Percentiles rank a stretch among this genome's conserved stretches.
Evolutionary conservation across 2,329 filamentous ascomycete genomes (phyloP).

Genomic region (Fusarium floridanum): DNA sequence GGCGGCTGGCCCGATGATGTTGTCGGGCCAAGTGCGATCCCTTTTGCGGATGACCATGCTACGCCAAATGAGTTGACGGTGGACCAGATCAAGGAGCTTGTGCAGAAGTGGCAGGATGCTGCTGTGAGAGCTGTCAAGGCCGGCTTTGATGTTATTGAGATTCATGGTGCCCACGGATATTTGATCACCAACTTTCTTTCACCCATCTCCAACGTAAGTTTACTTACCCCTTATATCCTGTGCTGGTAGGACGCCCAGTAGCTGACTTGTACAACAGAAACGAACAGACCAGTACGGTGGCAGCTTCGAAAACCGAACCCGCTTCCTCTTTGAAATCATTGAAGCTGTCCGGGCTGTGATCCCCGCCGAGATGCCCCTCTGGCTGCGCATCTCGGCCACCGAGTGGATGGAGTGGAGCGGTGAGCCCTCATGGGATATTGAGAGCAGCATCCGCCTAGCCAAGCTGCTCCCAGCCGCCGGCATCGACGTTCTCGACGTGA

Average conservation of each 20-base stretch:
- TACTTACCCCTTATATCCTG: not conserved
- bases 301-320: constrained; percentile 73
- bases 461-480: constrained; percentile 76
- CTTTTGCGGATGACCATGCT: constrained; percentile 73
- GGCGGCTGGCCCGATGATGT: constrained; percentile 71
- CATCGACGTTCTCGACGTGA: constrained; percentile 87
- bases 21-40: constrained; percentile 63
- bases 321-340: constrained; percentile 69
- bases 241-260: not conserved
- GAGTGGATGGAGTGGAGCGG: constrained; percentile 70
- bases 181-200: constrained; percentile 75
- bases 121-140: constrained; percentile 72
- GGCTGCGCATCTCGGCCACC: constrained; percentile 71
- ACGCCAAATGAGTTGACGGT: constrained; percentile 76
- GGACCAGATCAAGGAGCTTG: constrained; percentile 75
- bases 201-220: constrained; percentile 65
- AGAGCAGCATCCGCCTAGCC: constrained; percentile 61
- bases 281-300: constrained; percentile 76
- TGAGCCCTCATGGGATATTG: constrained; percentile 73
- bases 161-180: constrained; percentile 75
- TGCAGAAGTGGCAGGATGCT: constrained; percentile 71
- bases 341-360: constrained; percentile 64
- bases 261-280: constrained; percentile 51
- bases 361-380: constrained; percentile 67
- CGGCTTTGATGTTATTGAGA: constrained; percentile 83